Conservation (phyloP, 768 basidiomycete species). For the Cystofilobasidium capitatum region DNA sequence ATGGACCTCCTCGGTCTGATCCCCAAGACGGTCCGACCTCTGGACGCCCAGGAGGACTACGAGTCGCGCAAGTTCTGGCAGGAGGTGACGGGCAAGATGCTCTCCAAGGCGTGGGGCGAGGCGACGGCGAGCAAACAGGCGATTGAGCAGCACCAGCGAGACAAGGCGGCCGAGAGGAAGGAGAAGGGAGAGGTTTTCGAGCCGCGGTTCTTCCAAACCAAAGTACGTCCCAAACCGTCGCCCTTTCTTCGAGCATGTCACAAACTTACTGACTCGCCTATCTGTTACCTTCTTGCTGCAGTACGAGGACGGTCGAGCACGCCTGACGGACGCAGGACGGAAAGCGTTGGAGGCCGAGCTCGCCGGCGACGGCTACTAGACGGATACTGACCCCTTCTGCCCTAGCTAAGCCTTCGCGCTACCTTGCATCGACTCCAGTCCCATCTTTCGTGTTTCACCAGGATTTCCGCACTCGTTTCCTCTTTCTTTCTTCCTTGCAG, state of each 20-base stretch:
- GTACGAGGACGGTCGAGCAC: constrained; percentile 52
- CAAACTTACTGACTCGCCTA: not conserved
- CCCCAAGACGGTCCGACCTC: constrained; percentile 74
- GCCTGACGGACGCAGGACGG: constrained; percentile 58
- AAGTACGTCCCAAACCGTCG: constrained; percentile 38
- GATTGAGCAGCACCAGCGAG: constrained; percentile 87
- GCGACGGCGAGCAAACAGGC: constrained; percentile 83
- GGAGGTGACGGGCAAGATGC: constrained; percentile 55
- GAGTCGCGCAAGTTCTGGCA: constrained; percentile 83
- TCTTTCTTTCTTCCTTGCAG: not conserved
- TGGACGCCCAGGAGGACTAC: constrained; percentile 62
- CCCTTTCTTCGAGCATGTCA: not conserved
- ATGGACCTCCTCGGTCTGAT: constrained; percentile 58
- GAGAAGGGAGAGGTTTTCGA: constrained; percentile 61
- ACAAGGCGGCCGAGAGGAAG: constrained; percentile 78
- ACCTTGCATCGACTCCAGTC: not conserved
- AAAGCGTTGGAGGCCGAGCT: constrained; percentile 64
- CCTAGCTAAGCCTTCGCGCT: not conserved
- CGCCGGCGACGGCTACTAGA: constrained; percentile 20
- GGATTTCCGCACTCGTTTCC: not conserved
- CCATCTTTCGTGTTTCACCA: not conserved
- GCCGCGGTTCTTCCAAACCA: constrained; percentile 64
- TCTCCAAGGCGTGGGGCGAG: constrained; percentile 77
- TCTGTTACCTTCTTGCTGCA: not conserved
- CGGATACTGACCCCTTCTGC: too few species aligned